Evolutionary conservation across 2,329 filamentous ascomycete genomes (phyloP).

Genomic region (Hirsutella minnesotensis): DNA sequence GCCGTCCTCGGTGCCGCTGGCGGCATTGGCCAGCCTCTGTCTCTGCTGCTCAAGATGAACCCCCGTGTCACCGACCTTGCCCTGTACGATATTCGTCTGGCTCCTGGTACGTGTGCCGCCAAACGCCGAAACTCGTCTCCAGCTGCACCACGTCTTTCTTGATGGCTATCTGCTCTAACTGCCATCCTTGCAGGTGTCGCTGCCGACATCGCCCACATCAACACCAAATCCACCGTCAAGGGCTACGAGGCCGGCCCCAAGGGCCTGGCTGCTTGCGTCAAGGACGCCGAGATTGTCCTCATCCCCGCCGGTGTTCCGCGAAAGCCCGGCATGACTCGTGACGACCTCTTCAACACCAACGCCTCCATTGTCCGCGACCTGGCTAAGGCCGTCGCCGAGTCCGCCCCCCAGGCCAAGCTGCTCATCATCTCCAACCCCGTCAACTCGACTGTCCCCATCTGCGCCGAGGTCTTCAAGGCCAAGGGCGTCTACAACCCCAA

Average conservation of each 20-base stretch:
- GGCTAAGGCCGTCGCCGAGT: slow-evolving; percentile 84
- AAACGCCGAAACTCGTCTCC: slow-evolving; percentile 5
- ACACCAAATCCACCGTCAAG: slow-evolving; percentile 91
- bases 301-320: slow-evolving; percentile 97
- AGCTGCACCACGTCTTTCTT: no score
- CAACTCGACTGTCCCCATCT: slow-evolving; percentile 98
- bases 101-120: slow-evolving; percentile 56
- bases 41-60: slow-evolving; percentile 97
- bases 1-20: slow-evolving; percentile 92
- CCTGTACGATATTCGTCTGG: slow-evolving; percentile 94
- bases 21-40: slow-evolving; percentile 97
- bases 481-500: slow-evolving; percentile 97
- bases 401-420: slow-evolving; percentile 84
- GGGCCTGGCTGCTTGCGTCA: slow-evolving; percentile 68
- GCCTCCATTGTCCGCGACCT: slow-evolving; percentile 98
- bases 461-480: slow-evolving; percentile 92
- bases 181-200: slow-evolving; percentile 63
- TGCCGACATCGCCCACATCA: slow-evolving; percentile 96
- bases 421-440: slow-evolving; percentile 98
- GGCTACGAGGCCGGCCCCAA: slow-evolving; percentile 71
- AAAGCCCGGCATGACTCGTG: slow-evolving; percentile 99
- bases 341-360: slow-evolving; percentile 99
- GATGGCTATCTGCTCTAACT: background rate
- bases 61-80: slow-evolving; percentile 85
- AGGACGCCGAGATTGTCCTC: slow-evolving; percentile 84